Conservation (phyloP, 805 yeast species). For the Saturnispora zaruensis region DNA sequence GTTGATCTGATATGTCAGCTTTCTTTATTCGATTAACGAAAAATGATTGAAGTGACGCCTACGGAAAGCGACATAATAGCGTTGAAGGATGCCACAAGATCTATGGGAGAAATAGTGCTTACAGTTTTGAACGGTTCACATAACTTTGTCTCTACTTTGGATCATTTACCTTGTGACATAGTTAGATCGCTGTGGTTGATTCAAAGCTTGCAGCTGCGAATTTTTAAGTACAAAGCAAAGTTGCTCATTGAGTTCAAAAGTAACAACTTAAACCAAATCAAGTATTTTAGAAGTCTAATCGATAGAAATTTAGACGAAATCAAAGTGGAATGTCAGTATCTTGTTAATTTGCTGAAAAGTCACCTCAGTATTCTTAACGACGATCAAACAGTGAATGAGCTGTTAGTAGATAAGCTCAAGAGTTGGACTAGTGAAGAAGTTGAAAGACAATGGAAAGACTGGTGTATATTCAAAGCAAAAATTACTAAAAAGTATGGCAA, state of each 20-base stretch:
- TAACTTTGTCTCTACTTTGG: conserved; percentile 30
- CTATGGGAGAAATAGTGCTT: not conserved
- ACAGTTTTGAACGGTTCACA: conserved; percentile 20
- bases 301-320: conserved; percentile 21
- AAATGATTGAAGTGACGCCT: not conserved
- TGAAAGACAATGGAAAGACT: conserved; percentile 16
- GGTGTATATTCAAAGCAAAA: conserved; percentile 21
- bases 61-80: not conserved
- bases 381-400: conserved; percentile 14
- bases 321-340: conserved; percentile 21
- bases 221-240: conserved; percentile 14
- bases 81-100: not conserved
- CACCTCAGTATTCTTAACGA: conserved; percentile 21
- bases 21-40: not conserved
- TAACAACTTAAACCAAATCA: conserved; percentile 4
- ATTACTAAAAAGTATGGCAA: conserved; percentile 5
- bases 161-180: conserved; percentile 33
- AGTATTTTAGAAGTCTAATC: conserved; percentile 4
- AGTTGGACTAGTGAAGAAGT: conserved; percentile 16
- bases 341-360: conserved; percentile 14
- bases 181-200: conserved; percentile 31
- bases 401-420: conserved; percentile 7
- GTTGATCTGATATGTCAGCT: not conserved
- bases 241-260: conserved; percentile 7
- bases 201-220: conserved; percentile 26